These are phyloP conservation scores for Ciborinia camelliae DNA, from an alignment of 2,329 filamentous ascomycete genomes.

Conservation along the genomic window DNA sequence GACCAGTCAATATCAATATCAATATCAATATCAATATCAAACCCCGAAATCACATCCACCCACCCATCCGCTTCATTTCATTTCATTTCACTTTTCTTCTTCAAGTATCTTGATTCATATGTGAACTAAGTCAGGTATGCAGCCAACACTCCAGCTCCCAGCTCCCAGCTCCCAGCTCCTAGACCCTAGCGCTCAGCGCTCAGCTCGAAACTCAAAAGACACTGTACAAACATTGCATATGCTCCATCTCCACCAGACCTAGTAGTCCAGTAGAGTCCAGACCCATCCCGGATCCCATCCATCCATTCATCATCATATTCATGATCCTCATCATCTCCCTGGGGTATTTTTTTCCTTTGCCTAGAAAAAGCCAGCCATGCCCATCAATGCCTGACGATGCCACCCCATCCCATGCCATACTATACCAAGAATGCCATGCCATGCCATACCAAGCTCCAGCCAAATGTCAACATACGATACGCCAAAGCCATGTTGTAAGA, in stretches of 20 bases:
- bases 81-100: too few relatives aligned
- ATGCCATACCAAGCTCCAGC: not conserved
- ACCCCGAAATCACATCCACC: too few relatives aligned
- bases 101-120: too few relatives aligned
- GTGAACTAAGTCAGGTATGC: too few relatives aligned
- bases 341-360: not conserved
- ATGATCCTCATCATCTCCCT: not conserved
- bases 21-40: too few relatives aligned
- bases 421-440: not conserved
- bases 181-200: too few relatives aligned
- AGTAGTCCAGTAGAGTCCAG: not conserved
- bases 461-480: not conserved
- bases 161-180: too few relatives aligned
- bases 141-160: too few relatives aligned
- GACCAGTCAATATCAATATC: too few relatives aligned
- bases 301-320: not conserved
- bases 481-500: conserved; percentile 12
- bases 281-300: not conserved
- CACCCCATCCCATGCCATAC: not conserved
- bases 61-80: too few relatives aligned
- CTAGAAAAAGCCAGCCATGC: not conserved
- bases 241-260: not conserved
- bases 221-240: not conserved
- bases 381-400: not conserved
- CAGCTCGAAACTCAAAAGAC: not conserved